Percentiles rank a stretch among this genome's conserved stretches.
Conservation (phyloP, 805 yeast genomes). For the Sugiyamaella lignohabitans region DNA sequence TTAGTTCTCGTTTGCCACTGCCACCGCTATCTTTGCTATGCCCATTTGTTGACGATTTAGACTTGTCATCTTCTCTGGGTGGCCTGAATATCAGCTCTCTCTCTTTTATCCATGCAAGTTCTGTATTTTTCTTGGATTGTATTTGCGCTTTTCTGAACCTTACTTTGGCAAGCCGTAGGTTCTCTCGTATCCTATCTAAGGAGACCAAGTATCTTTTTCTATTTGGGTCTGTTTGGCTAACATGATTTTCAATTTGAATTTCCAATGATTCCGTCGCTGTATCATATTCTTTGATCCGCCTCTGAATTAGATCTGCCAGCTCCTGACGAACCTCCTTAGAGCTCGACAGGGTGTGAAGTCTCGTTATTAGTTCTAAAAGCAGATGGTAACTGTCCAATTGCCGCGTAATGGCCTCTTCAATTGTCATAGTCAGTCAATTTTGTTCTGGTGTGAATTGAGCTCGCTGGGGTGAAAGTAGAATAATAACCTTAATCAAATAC, state of each 20-base stretch:
- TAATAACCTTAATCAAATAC: no score
- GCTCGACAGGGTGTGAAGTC: slow-evolving; percentile 11
- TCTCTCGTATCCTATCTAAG: slow-evolving; percentile 18
- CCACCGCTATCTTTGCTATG: neutral
- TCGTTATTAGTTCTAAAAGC: slow-evolving; percentile 15
- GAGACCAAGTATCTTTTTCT: slow-evolving; percentile 13
- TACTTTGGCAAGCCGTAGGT: slow-evolving; percentile 12
- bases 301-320: slow-evolving; percentile 18
- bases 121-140: slow-evolving; percentile 19
- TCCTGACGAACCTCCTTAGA: slow-evolving; percentile 15
- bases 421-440: no score
- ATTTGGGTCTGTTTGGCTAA: neutral
- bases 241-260: slow-evolving; percentile 10
- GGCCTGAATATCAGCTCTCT: slow-evolving; percentile 19
- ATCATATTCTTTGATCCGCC: slow-evolving; percentile 15
- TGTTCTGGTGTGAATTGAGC: no score
- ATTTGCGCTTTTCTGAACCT: slow-evolving; percentile 22
- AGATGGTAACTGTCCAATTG: slow-evolving; percentile 15
- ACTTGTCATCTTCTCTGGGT: neutral
- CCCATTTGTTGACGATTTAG: neutral
- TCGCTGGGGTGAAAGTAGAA: no score
- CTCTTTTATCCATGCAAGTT: slow-evolving; percentile 15
- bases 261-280: slow-evolving; percentile 11
- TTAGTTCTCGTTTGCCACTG: slow-evolving; percentile 4
- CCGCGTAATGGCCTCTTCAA: slow-evolving; percentile 5